phyloP scores from a whole-genome alignment of 148 eudicot genomes.

The Bassia scoparia region DNA sequence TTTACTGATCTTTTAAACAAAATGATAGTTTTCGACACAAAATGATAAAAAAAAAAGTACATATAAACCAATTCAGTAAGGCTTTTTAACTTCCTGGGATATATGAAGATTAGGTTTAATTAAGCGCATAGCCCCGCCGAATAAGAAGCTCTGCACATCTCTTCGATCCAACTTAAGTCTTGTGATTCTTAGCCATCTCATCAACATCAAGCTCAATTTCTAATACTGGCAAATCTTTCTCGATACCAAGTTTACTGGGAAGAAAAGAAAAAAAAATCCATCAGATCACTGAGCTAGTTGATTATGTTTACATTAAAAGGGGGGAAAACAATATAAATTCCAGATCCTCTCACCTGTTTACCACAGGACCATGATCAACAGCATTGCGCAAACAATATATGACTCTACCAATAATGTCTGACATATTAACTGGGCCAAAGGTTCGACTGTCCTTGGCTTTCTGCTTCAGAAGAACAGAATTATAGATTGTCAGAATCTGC shows the following conservation, averaged over 20 bases:
- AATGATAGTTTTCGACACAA: slow-evolving; percentile 9
- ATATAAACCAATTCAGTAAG: slow-evolving; percentile 15
- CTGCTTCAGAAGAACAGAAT: slow-evolving; percentile 33
- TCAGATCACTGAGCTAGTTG: not conserved
- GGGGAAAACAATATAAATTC: not conserved
- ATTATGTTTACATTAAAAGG: not conserved
- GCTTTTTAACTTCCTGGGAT: not conserved
- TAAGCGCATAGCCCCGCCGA: not conserved
- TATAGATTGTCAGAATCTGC: slow-evolving; percentile 12
- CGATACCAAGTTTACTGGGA: slow-evolving; percentile 25
- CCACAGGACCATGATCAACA: slow-evolving; percentile 90
- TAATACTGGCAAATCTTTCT: slow-evolving; percentile 59
- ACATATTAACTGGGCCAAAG: slow-evolving; percentile 76
- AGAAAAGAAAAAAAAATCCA: not conserved
- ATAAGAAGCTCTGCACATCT: not conserved
- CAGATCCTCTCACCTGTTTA: slow-evolving; percentile 56
- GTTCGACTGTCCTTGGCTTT: slow-evolving; percentile 83
- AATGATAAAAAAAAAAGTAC: not conserved
- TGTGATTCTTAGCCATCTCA: slow-evolving; percentile 84
- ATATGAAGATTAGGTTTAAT: not conserved
- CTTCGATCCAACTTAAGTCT: slow-evolving; percentile 27
- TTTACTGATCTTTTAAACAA: not conserved
- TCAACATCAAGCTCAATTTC: slow-evolving; percentile 89
- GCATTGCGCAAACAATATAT: slow-evolving; percentile 77
- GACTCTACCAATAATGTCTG: slow-evolving; percentile 73